Base-by-base conservation (phyloP, 2,329 filamentous ascomycete species). In the Aspergillus melleus region DNA sequence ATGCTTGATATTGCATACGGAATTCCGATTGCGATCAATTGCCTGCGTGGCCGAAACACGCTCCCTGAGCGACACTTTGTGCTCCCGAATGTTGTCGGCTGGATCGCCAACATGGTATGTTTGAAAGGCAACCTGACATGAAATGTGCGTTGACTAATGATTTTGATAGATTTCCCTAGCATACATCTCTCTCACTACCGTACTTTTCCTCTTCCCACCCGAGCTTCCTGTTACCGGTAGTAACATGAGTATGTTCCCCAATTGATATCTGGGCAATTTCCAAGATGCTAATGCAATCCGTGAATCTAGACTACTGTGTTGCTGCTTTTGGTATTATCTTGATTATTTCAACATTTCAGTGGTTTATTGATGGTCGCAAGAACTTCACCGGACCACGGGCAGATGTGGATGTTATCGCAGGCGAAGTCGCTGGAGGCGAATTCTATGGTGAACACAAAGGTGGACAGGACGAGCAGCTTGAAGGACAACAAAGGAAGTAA, bases 131-230 rank as follows among this genome's bases (percentile, higher is more conserved):
- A 22, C 4, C 19, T 14, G 9, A 2, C 44, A 29, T 2, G 2
- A 16, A n/a, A 4, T 6, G 16, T 12, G 26, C 3, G 22, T 32
- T 16, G 2, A 42, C 12, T 59, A 12, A 52, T 14, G 6, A 22
- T 30, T 11, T n/a, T 16, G 36, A 44, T 39, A 88, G 89, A 63
- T 76, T 47, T 70, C 74, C 5, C 80, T 92, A 51, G 77, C 78
- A 0, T 92, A 89, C 75, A 84, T 88, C 1, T 76, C 86, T 12
- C 72, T 92, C n/a, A 92, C 89, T 0, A 91, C 88, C 0, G 85
- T 91, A 0, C 80, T 92, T 0, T 92, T 92, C 75, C 81, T 91
- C 20, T 91, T 92, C 74, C 90, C 90, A 3, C 89, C 90, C 0
- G 82, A 81, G 8, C 69, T 87, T 4, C 88, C 88, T 0, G 87